phyloP scores from a whole-genome alignment of 345 rosid genomes.

The Brassica nigra region DNA sequence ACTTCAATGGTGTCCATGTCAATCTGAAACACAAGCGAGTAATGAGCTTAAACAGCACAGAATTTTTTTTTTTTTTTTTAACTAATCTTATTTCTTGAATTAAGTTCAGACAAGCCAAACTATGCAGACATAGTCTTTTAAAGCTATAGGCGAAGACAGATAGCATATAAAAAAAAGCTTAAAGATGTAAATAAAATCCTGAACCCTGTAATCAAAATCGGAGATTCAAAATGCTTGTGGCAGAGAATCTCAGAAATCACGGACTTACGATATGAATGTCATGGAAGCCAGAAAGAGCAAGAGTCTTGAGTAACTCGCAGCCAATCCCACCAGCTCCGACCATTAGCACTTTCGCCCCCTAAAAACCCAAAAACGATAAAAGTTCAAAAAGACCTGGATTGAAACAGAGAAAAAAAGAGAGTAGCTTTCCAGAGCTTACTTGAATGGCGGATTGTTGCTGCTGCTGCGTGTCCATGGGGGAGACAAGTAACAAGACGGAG shows the following conservation, averaged over 20 bases:
- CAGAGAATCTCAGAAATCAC: slow-evolving; percentile 1
- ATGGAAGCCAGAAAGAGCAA: slow-evolving; percentile 86
- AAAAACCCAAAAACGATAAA: slow-evolving; percentile 9
- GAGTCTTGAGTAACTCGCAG: slow-evolving; percentile 95
- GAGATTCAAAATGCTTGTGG: background rate
- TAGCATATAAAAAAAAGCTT: background rate
- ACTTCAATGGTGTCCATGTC: slow-evolving; percentile 99
- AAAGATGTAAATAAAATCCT: background rate
- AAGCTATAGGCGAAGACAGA: background rate
- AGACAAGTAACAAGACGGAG: slow-evolving; percentile 2
- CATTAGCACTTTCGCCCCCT: slow-evolving; percentile 98
- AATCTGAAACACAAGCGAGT: slow-evolving; percentile 56
- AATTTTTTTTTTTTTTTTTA: background rate
- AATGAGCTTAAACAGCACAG: background rate
- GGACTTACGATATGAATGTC: slow-evolving; percentile 92
- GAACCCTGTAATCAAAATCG: background rate
- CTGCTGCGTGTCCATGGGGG: slow-evolving; percentile 54
- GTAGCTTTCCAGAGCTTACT: slow-evolving; percentile 44
- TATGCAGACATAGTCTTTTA: background rate
- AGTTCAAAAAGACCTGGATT: slow-evolving; percentile 20
- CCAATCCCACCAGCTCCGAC: slow-evolving; percentile 99
- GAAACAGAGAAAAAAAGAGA: background rate
- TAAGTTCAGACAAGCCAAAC: slow-evolving; percentile 2
- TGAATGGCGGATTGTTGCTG: slow-evolving; percentile 57
- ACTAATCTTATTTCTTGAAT: background rate